Percentiles rank a stretch among this genome's conserved stretches.
phyloP scores from a whole-genome alignment of 164 flowering plant genomes.

The Berberis vulgaris region DNA sequence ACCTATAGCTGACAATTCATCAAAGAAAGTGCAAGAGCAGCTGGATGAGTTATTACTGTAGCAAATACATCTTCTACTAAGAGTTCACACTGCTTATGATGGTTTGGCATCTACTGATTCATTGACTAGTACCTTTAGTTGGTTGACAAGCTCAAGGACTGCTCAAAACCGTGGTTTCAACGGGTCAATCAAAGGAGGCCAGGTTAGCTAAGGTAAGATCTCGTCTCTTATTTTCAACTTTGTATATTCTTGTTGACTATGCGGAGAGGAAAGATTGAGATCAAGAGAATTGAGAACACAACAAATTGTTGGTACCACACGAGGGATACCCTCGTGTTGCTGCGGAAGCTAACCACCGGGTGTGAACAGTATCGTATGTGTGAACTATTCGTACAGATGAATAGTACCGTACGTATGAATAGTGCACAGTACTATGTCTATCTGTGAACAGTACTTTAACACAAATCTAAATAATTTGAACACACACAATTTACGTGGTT shows the following conservation, averaged over 20 bases:
- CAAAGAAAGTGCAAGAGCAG: conserved; percentile 64
- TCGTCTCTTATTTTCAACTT: background rate
- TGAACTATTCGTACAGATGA: too few species aligned
- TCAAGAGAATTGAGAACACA: too few species aligned
- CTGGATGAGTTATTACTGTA: conserved; percentile 73
- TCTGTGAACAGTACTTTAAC: too few species aligned
- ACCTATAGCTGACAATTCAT: conserved; percentile 30
- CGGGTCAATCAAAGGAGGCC: conserved; percentile 97
- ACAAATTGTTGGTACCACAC: too few species aligned
- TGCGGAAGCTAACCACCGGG: too few species aligned
- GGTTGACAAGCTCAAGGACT: conserved; percentile 87
- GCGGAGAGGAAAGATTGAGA: too few species aligned
- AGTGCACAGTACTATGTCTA: too few species aligned
- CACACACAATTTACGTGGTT: too few species aligned
- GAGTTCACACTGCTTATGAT: background rate
- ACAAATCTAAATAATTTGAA: too few species aligned
- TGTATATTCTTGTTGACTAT: background rate
- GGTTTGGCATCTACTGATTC: conserved; percentile 6
- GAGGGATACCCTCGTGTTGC: too few species aligned
- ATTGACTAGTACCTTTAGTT: conserved; percentile 27
- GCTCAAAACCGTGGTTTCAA: conserved; percentile 64
- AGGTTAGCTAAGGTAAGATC: conserved; percentile 86
- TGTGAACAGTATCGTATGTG: too few species aligned
- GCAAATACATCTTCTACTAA: background rate
- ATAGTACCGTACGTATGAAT: too few species aligned